Evolutionary conservation across 495 filamentous ascomycete genomes (phyloP), one percentile per base, ranked within the genome.

Genomic region (Talaromyces nanjingensis): DNA sequence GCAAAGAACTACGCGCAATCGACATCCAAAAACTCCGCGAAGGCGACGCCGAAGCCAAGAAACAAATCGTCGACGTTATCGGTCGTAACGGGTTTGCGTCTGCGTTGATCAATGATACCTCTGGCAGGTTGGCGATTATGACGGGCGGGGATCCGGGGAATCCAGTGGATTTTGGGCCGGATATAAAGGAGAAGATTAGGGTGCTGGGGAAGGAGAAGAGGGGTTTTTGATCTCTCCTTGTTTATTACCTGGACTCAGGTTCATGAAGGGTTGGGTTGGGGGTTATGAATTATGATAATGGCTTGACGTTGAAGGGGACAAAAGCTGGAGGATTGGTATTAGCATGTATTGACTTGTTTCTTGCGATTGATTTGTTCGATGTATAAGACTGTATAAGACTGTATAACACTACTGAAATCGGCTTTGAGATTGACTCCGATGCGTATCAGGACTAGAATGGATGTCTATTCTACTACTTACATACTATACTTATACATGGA

Each of bases 41-140:
- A 0, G 69, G 69, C 24, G 74, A 74, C 63, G 42, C 14, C 0
- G 54, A 33, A 14, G 57, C 70, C 56, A 25, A 53, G 8, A 64
- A 63, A 2, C 58, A 67, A 22, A 56, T 69, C 0, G 37, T 57
- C 4, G 76, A 78, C 25, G 62, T 75, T 18, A 7, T 68, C 0
- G 73, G 73, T 12, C 72, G 76, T 2, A 74, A 77, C 57, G 16
- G 14, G 3, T 76, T 78, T 64, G 53, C 72, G 20, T 52, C 57
- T 9, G 12, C 68, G 4, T 68, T 78, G 4, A 49, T 74, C 58
- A 70, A 68, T 31, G 72, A 76, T 31, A 53, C 63, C 0, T 60
- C 67, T 20, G 74, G 73, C 20, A 73, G 72, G 53, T 52, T 76
- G 64, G 65, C 55, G 8, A 18, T 65, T 20, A 65, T 67, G 66